Evolutionary conservation across 2,329 filamentous ascomycete genomes (phyloP), one percentile per base, ranked within the genome.

Genomic region (Parastagonospora nodorum): DNA sequence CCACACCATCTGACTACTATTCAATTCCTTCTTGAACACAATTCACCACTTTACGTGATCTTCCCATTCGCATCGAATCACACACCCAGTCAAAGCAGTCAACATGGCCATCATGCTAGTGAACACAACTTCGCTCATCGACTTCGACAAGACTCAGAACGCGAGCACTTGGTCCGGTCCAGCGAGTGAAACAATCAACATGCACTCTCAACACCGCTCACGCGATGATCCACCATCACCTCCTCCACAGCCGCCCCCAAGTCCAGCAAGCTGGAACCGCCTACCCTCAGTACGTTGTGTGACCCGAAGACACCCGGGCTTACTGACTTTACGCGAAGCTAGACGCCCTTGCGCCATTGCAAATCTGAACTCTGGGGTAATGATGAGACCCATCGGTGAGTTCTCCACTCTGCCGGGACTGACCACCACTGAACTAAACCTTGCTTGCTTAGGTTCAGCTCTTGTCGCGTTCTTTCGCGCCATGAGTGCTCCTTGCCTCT

Each of bases 211-310:
- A 43, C 49, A 66, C 24, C 41, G 49, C 27, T 73, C 71, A 45
- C 67, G 69, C 57, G 69, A 71, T 16, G 73, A 75, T 33, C 70
- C 73, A 8, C 73, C 72, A 28, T 74, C 73, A 27, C 73, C 73
- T 27, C 73, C 73, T 24, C 71, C 72, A 29, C 72, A 74, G 50
- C 73, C 72, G 11, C 73, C 73, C 37, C 72, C 72, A 63, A 75
- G 73, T 37, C 72, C 73, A 38, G 58, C 60, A 35, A 59, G 63
- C 36, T 73, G 71, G 70, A 57, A 49, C 29, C 61, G 57, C 42
- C 48, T 59, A 12, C 33, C 56, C 14, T 42, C 51, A 30, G 58
- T 65, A 53, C 31, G 61, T 53, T 32, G 47, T 54, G 37, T 50
- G 28, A 19, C 44, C 31, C 41, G 28, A 40, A 27, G 43, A 51